phyloP scores from a whole-genome alignment of 1,284 basidiomycete species.

The Irpex sp. region DNA sequence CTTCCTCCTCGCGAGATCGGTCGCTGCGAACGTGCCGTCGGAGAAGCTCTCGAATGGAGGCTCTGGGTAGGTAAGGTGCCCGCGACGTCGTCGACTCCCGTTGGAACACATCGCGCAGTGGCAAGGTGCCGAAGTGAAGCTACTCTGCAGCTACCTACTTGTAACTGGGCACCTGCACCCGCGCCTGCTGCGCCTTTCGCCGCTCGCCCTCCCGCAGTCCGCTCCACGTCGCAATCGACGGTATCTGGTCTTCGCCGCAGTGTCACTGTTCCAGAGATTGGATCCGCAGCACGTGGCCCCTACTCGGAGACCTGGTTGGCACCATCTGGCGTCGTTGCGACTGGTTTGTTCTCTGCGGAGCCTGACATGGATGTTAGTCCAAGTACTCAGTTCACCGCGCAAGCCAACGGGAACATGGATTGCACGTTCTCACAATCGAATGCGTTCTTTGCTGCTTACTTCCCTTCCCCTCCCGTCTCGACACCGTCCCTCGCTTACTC shows the following conservation, averaged over 20 bases:
- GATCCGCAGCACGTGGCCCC: background rate
- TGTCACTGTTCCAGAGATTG: slow-evolving; percentile 21
- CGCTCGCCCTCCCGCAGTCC: slow-evolving; percentile 8
- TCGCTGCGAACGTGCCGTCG: slow-evolving; percentile 76
- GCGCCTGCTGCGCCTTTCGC: slow-evolving; percentile 5
- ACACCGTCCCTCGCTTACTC: slow-evolving; percentile 27
- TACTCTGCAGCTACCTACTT: slow-evolving; percentile 17
- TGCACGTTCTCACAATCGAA: background rate
- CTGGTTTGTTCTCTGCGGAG: slow-evolving; percentile 3
- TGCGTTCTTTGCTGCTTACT: slow-evolving; percentile 3
- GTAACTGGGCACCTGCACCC: slow-evolving; percentile 15
- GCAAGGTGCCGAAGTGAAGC: slow-evolving; percentile 24
- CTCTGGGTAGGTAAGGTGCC: slow-evolving; percentile 74
- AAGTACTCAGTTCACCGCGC: background rate
- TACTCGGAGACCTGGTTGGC: background rate
- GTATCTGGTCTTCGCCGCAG: slow-evolving; percentile 18
- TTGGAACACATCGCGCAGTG: slow-evolving; percentile 14
- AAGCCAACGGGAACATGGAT: background rate
- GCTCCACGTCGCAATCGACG: slow-evolving; percentile 6
- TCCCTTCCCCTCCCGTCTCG: slow-evolving; percentile 23
- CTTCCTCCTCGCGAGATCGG: slow-evolving; percentile 75
- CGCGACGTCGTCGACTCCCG: slow-evolving; percentile 11
- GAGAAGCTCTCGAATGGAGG: slow-evolving; percentile 76
- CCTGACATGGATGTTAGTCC: slow-evolving; percentile 3
- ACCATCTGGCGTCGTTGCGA: background rate